A percentile compares a stretch with the other conserved stretches of the same genome.
These are phyloP conservation scores for Porcisia hertigi DNA, from an alignment of 208 protist species.

Conservation along the genomic window DNA sequence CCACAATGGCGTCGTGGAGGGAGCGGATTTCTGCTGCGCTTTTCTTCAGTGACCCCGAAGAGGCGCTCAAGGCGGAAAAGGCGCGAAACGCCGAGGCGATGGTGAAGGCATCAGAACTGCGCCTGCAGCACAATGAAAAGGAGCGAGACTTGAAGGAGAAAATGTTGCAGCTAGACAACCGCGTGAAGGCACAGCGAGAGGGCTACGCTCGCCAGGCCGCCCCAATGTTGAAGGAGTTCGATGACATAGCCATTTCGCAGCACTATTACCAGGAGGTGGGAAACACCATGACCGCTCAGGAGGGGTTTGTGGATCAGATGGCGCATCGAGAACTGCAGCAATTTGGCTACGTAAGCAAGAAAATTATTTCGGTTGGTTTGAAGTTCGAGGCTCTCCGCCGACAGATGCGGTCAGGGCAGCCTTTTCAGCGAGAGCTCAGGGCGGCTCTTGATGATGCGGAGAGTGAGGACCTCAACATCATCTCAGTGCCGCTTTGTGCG, in stretches of 20 bases:
- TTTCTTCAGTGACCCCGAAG: conserved; percentile 60
- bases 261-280: conserved; percentile 82
- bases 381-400: conserved; percentile 68
- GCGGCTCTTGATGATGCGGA: conserved; percentile 73
- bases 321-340: conserved; percentile 60
- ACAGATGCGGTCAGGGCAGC: conserved; percentile 41
- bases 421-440: conserved; percentile 65
- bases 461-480: conserved; percentile 60
- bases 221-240: conserved; percentile 76
- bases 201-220: conserved; percentile 45
- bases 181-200: conserved; percentile 52
- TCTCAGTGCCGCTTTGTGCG: conserved; percentile 56
- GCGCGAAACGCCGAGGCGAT: conserved; percentile 80
- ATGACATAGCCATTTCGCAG: conserved; percentile 72
- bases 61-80: conserved; percentile 52
- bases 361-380: conserved; percentile 80
- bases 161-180: conserved; percentile 42
- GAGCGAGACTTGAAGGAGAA: conserved; percentile 34
- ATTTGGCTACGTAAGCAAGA: conserved; percentile 89
- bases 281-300: conserved; percentile 50
- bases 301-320: conserved; percentile 54
- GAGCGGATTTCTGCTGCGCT: conserved; percentile 37
- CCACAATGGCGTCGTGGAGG: conserved; percentile 35
- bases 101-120: conserved; percentile 38
- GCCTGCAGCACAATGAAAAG: conserved; percentile 43